Base-by-base conservation (phyloP, 257 asterid genomes). In the Capsicum pubescens region DNA sequence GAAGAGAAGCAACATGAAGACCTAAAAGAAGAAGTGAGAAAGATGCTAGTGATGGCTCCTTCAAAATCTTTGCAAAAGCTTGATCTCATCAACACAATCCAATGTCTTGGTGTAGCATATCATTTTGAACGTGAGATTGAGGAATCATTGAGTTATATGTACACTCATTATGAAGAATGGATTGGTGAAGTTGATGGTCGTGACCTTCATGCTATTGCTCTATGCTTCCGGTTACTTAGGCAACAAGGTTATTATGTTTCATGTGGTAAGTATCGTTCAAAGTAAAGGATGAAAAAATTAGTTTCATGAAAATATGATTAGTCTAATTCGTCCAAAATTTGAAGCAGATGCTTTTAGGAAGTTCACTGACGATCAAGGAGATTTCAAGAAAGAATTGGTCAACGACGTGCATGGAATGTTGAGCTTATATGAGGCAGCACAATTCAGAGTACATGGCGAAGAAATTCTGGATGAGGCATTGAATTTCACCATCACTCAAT, bases 101-200 rank as follows among this genome's bases (percentile, higher is more conserved):
- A 82, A 19, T 84, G 85, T n/a, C 66, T 88, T 35, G 87, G 89
- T 0, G 82, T 86, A 16, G 14, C 63, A 1, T 88, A 88, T 52
- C 88, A 82, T 57, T 88, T 86, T 79, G 80, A 55, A 66, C 26
- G 26, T 2, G 87, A 84, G 48, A 88, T 88, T 7, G 82, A 71
- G 15, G 80, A 19, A 19, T 35, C 57, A 9, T 8, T 81, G 8
- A 61, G 9, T 5, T 1, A 7, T 11, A 36, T 88, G 39, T 0
- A 72, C 16, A 48, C 0, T 7, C 0, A 0, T 19, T 72, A 72
- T 19, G 7, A 42, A 0, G 11, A 15, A 26, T 26, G 32, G 32
- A 26, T 26, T 26, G 32, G 32, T 26, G 32, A 1, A 26, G 32
- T 26, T 26, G 32, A 26, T 26, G 32, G 32, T 26, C 32, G 1